These are phyloP conservation scores for Yamadazyma trypodendri DNA, from an alignment of 1,139 yeast species.

Conservation along the genomic window DNA sequence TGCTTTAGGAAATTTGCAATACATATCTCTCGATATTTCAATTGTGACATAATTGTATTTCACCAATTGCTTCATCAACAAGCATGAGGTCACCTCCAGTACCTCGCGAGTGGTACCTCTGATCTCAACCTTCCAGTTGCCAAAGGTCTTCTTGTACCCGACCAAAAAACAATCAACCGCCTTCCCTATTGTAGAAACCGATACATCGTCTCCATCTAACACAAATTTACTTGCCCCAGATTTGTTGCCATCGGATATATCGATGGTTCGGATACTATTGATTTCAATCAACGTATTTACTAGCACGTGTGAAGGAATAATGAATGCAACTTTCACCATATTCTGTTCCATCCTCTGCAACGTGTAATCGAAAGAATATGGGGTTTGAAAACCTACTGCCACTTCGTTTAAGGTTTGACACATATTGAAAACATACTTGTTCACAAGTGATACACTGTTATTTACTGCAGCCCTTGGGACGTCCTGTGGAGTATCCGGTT, in stretches of 20 bases:
- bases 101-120: constrained; percentile 7
- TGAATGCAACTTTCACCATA: not conserved
- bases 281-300: constrained; percentile 1
- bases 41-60: constrained; percentile 10
- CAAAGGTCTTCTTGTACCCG: constrained; percentile 5
- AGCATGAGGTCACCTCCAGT: constrained; percentile 4
- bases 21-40: constrained; percentile 6
- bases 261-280: not conserved
- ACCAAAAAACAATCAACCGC: not conserved
- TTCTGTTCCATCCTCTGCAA: constrained; percentile 1
- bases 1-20: constrained; percentile 2
- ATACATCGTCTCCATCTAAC: not conserved
- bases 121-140: constrained; percentile 6
- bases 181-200: not conserved
- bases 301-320: not conserved
- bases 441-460: not conserved
- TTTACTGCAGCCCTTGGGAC: not conserved
- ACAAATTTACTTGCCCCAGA: not conserved
- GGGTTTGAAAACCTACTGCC: not conserved
- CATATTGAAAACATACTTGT: constrained; percentile 4
- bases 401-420: constrained; percentile 3
- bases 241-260: not conserved
- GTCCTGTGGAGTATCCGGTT: too few relatives aligned
- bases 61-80: constrained; percentile 10
- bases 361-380: not conserved